Base-by-base conservation (phyloP, 257 asterid species). In the Primulina huaijiensis region DNA sequence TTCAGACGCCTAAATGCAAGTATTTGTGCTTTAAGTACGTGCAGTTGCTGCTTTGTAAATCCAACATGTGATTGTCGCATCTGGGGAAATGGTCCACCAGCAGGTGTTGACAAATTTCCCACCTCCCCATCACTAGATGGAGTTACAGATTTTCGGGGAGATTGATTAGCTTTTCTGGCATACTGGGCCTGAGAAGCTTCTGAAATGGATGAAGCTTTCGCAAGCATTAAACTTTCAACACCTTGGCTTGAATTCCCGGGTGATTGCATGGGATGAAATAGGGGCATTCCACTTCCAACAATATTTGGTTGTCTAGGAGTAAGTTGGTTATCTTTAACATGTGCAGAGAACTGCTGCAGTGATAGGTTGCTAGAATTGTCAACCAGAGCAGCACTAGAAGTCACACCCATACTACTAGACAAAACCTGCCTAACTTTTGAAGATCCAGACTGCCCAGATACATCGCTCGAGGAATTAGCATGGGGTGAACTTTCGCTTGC, bases 1-100 rank as follows among this genome's bases (percentile, higher is more conserved):
- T 94, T 94, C 50, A 94, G 69, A 71, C 99, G 96, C 85, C 98
- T 88, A 81, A 94, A 94, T 61, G 98, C 97, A 72, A 92, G 98
- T 82, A 94, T 94, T 74, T 94, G 99, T 43, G 98, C 99, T 82
- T 94, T 94, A 72, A 94, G 97, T 75, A 88, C 98, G 74, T 89
- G 98, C 62, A 87, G 80, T 78, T 94, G 99, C 82, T 94, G 97
- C 80, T 92, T 94, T 61, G 96, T 86, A 78, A 94, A 94, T 64
- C 98, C 97, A 67, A 72, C 67, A 72, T 72, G 81, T 8, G 79
- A 82, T 57, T 86, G 90, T 64, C 74, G 86, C 73, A 63, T 76
- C 60, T 81, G 90, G 23, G 84, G 69, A 72, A 64, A 53, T 61
- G 71, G 57, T 55, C 81, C 90, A 62, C 87, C 88, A 78, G 79